These are phyloP conservation scores for Trichoderma koningiopsis DNA, from an alignment of 2,329 filamentous ascomycete genomes.

Conservation along the genomic window DNA sequence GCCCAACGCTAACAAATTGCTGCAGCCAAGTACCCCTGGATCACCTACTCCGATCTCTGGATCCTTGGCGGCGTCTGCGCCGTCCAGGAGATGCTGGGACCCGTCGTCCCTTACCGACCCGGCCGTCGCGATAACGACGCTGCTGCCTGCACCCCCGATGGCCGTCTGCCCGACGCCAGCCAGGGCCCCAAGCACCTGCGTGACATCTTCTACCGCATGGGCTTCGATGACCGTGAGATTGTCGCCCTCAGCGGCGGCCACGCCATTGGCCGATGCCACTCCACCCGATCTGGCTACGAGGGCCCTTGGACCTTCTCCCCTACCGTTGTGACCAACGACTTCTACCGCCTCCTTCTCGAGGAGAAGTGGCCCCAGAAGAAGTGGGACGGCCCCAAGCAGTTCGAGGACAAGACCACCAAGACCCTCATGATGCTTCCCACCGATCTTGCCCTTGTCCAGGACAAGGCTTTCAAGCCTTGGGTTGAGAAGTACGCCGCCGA, in stretches of 20 bases:
- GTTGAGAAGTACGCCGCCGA: conserved; percentile 91
- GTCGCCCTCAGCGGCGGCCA: conserved; percentile 86
- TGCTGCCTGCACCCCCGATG: conserved; percentile 87
- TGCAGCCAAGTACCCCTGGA: conserved; percentile 80
- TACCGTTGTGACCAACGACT: conserved; percentile 92
- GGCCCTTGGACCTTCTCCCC: conserved; percentile 94
- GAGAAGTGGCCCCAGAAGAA: conserved; percentile 93
- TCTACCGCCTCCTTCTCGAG: conserved; percentile 80
- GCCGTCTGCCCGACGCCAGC: conserved; percentile 77
- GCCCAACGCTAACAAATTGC: neutral
- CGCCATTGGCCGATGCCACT: conserved; percentile 86
- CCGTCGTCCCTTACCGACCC: conserved; percentile 82
- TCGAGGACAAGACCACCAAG: conserved; percentile 85
- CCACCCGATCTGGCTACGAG: conserved; percentile 81
- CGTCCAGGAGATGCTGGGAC: conserved; percentile 94
- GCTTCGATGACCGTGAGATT: conserved; percentile 96
- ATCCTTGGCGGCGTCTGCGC: conserved; percentile 83
- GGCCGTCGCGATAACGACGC: conserved; percentile 80
- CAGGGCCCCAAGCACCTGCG: conserved; percentile 82
- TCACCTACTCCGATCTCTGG: conserved; percentile 95
- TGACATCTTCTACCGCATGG: conserved; percentile 94
- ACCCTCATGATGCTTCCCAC: conserved; percentile 96
- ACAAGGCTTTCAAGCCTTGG: conserved; percentile 79
- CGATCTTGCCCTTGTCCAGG: conserved; percentile 83
- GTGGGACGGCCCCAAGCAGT: conserved; percentile 89